Conservation (phyloP, 108 stramenopile genomes). For the Stephanodiscus triporus region DNA sequence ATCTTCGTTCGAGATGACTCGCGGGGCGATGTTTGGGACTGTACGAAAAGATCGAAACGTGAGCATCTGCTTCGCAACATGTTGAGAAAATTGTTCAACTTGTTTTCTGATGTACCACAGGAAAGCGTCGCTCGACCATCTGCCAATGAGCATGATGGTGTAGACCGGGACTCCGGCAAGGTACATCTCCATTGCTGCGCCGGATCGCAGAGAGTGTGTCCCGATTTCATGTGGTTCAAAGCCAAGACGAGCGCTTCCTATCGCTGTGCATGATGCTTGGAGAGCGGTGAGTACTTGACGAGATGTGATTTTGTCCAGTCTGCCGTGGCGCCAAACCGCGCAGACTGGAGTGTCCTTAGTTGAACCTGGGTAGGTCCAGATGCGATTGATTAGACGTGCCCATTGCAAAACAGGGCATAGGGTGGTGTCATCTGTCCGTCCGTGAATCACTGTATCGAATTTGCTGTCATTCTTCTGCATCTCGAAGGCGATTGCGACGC, state of each 20-base stretch:
- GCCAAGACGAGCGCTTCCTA: constrained; percentile 18
- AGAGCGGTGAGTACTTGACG: background rate
- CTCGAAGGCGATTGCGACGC: constrained; percentile 29
- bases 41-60: background rate
- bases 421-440: background rate
- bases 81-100: constrained; percentile 21
- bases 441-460: constrained; percentile 19
- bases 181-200: constrained; percentile 30
- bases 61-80: constrained; percentile 7
- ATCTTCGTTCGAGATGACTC: background rate
- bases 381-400: constrained; percentile 6
- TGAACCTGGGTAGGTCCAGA: constrained; percentile 10
- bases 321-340: background rate
- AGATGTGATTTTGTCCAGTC: constrained; percentile 1
- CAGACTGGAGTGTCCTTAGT: constrained; percentile 7
- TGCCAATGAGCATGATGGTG: constrained; percentile 25
- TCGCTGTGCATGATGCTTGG: background rate
- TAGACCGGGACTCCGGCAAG: constrained; percentile 11
- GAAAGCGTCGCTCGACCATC: constrained; percentile 37
- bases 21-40: background rate
- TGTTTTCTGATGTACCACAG: constrained; percentile 30
- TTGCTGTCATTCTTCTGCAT: constrained; percentile 25
- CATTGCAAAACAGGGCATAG: constrained; percentile 24
- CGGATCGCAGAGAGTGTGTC: constrained; percentile 29
- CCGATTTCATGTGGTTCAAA: constrained; percentile 14